These are phyloP conservation scores for Actinidia arguta DNA, from an alignment of 179 eudicot genomes.

Conservation along the genomic window DNA sequence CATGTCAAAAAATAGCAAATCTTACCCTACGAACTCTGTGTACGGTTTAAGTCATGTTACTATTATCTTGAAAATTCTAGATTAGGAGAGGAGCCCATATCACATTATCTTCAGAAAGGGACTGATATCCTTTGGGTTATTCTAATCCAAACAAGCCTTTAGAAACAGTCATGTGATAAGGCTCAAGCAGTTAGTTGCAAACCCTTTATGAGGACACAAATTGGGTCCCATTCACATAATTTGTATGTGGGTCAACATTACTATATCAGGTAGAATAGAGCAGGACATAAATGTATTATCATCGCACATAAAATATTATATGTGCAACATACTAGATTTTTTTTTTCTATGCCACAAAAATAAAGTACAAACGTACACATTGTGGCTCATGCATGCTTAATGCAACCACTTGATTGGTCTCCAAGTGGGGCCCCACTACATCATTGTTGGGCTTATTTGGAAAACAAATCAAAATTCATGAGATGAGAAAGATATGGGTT, in stretches of 20 bases:
- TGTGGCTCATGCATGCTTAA: no score
- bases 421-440: neutral
- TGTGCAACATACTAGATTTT: neutral
- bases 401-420: neutral
- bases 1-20: no score
- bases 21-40: no score
- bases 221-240: neutral
- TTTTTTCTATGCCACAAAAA: neutral
- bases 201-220: neutral
- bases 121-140: no score
- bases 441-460: neutral
- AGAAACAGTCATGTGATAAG: neutral
- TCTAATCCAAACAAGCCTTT: neutral
- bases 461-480: no score
- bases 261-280: neutral
- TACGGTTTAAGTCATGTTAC: no score
- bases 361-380: neutral
- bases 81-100: no score
- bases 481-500: no score
- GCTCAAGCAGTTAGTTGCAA: neutral
- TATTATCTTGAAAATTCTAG: no score
- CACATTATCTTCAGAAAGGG: no score
- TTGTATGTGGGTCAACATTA: neutral
- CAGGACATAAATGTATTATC: neutral
- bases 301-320: no score